Percentiles rank a stretch among this genome's conserved stretches.
Conservation (phyloP, 164 flowering plant genomes). For the Sedum album region DNA sequence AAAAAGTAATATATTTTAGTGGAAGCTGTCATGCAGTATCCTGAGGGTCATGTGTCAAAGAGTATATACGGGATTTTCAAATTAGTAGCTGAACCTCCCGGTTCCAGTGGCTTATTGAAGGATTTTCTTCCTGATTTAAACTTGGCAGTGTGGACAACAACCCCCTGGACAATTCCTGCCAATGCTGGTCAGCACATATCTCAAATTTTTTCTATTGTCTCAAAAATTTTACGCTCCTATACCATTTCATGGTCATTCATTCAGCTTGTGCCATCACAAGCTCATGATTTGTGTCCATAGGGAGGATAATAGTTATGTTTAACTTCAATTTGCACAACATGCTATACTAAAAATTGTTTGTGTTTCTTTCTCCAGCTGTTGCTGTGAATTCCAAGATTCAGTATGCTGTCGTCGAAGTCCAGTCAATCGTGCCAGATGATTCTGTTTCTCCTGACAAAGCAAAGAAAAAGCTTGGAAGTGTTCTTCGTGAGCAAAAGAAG, state of each 20-base stretch:
- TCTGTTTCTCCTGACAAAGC: constrained; percentile 30
- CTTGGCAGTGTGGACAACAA: constrained; percentile 96
- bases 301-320: neutral
- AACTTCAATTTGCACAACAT: neutral
- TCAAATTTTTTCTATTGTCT: no score
- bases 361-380: constrained; percentile 54
- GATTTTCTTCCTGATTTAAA: constrained; percentile 72
- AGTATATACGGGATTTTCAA: constrained; percentile 81
- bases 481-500: constrained; percentile 43
- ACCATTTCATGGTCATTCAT: no score
- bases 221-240: no score
- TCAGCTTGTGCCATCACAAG: neutral
- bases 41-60: constrained; percentile 88
- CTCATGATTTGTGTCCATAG: neutral
- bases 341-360: neutral
- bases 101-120: constrained; percentile 35
- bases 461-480: constrained; percentile 43
- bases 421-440: constrained; percentile 23
- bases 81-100: constrained; percentile 46
- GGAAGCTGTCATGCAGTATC: constrained; percentile 54
- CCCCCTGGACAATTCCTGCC: constrained; percentile 99
- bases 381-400: constrained; percentile 87
- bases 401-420: constrained; percentile 69
- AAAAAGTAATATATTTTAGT: neutral
- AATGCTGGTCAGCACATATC: constrained; percentile 65